Evolutionary conservation across 345 rosid species (phyloP), one percentile per base, ranked within the genome.

Genomic region (Limnanthes douglasii): DNA sequence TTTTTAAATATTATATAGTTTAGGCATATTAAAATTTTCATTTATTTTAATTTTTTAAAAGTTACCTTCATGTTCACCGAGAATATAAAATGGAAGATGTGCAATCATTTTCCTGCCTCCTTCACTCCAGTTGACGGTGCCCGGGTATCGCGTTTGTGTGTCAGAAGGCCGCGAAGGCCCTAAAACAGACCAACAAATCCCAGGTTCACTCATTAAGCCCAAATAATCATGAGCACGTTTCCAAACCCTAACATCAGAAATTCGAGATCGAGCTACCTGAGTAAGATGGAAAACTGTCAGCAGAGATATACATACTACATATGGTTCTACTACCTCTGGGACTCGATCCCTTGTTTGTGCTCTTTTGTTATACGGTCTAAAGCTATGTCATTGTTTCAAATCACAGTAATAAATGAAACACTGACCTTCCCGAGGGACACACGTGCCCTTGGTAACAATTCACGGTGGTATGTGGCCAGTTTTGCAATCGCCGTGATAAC

Each of bases 341-440:
- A 18, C 2, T 30, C 31, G 30, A 29, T 11, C 15, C 37, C 8
- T 11, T 1, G 3, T 18, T 3, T 10, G 3, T 16, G 26, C 23
- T 9, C 46, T 31, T 18, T 39, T 4, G 34, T 5, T 2, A 39
- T 5, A 35, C 1, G 28, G 21, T 28, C 37, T 32, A 8, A 14
- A 29, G n/a, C 17, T 31, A 43, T 21, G 21, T 27, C 13, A 39
- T 2, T 10, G 4, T 35, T 9, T 15, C 15, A 21, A 6, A 11
- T 17, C 8, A 46, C 6, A 27, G 8, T 13, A n/a, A 24, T 25
- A 32, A 34, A 9, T 23, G 36, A n/a, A 17, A 45, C 45, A 46
- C 65, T 25, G 35, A 77, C 95, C 94, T 90, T 90, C 56, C 84
- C 98, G 58, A 90, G 56, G 44, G 95, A 76, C n/a, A 84, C 98